phyloP scores from a whole-genome alignment of 2,329 filamentous ascomycete genomes.

The Cytospora schulzeri region DNA sequence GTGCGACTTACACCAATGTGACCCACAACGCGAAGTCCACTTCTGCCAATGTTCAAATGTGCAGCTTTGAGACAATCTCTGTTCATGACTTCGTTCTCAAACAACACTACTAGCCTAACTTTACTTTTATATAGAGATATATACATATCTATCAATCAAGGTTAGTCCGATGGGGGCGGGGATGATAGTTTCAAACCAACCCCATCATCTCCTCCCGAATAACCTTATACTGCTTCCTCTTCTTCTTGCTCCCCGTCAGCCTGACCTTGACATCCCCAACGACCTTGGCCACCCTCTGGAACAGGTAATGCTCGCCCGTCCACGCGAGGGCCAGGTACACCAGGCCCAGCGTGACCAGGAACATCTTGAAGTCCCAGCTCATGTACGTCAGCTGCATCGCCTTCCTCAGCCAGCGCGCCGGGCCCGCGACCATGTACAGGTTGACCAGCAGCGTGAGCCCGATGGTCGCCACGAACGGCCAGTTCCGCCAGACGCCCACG shows the following conservation, averaged over 20 bases:
- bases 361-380: conserved; percentile 70
- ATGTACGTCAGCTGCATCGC: conserved; percentile 87
- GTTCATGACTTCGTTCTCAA: not conserved
- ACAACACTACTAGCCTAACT: not conserved
- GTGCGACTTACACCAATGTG: not conserved
- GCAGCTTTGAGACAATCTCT: not conserved
- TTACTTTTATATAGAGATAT: not conserved
- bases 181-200: conserved; percentile 31
- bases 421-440: conserved; percentile 78
- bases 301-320: conserved; percentile 69
- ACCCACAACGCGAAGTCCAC: not conserved
- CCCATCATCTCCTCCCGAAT: conserved; percentile 68
- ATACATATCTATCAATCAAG: not conserved
- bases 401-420: conserved; percentile 66
- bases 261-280: conserved; percentile 64
- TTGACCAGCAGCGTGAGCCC: conserved; percentile 67
- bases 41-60: not conserved
- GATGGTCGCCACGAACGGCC: conserved; percentile 83
- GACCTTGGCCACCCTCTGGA: conserved; percentile 67
- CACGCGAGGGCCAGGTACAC: conserved; percentile 71
- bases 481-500: conserved; percentile 76
- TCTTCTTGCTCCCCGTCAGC: conserved; percentile 67
- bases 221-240: conserved; percentile 85
- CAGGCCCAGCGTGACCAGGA: conserved; percentile 70
- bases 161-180: too few relatives aligned